These are phyloP conservation scores for Saturnispora hagleri DNA, from an alignment of 805 yeast species.

Conservation along the genomic window DNA sequence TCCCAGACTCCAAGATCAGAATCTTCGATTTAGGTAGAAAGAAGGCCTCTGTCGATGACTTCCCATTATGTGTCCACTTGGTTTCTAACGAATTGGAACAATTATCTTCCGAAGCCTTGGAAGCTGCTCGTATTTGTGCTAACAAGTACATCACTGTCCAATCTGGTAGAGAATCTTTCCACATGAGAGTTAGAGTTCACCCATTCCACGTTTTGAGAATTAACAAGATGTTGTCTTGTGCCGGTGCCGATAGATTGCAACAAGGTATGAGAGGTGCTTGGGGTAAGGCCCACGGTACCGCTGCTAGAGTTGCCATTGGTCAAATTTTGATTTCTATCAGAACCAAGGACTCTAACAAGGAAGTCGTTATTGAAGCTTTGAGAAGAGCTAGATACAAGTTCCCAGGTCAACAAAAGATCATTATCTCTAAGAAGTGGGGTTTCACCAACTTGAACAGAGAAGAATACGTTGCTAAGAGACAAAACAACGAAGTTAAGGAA, in stretches of 20 bases:
- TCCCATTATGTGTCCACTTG: conserved; percentile 98
- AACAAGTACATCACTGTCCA: conserved; percentile 98
- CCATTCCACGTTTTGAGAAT: conserved; percentile 99
- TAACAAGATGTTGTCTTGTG: conserved; percentile 99
- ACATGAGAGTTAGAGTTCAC: conserved; percentile 99
- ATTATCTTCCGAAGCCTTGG: conserved; percentile 98
- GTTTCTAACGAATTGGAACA: conserved; percentile 99
- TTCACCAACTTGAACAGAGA: conserved; percentile 98
- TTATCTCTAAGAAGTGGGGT: conserved; percentile 99
- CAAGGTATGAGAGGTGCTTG: conserved; percentile 99
- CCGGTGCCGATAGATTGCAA: conserved; percentile 99
- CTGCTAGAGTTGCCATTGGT: conserved; percentile 98
- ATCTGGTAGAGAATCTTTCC: conserved; percentile 99
- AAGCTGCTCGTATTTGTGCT: conserved; percentile 99
- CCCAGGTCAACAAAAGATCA: conserved; percentile 99
- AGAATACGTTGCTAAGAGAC: conserved; percentile 89
- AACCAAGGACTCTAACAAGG: conserved; percentile 98
- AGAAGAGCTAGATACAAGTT: conserved; percentile 99
- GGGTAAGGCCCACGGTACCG: conserved; percentile 99
- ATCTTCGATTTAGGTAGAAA: conserved; percentile 99
- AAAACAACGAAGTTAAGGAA: conserved; percentile 96
- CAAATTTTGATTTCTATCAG: conserved; percentile 97
- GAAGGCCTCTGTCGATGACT: conserved; percentile 99
- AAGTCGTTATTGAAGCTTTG: conserved; percentile 94
- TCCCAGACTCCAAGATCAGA: conserved; percentile 99